A percentile compares a stretch with the other conserved stretches of the same genome.
Evolutionary conservation across 208 protist species (phyloP).

Genomic region (Angomonas ambiguus): DNA sequence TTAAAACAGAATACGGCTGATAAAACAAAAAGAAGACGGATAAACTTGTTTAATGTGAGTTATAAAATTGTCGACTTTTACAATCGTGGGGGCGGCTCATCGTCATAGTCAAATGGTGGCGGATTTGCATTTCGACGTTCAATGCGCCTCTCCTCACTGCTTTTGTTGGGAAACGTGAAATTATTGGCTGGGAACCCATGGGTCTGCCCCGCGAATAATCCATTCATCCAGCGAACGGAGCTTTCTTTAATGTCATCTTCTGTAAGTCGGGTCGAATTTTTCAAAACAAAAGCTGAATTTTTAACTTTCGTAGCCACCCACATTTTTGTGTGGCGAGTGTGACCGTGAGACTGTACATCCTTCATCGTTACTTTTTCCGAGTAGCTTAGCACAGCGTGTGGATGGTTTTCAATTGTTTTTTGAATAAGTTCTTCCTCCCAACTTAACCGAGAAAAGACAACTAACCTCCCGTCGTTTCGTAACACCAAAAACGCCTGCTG

Average conservation of each 20-base stretch:
- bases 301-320: constrained; percentile 58
- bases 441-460: constrained; percentile 57
- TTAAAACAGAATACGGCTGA: neutral
- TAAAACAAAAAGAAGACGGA: neutral
- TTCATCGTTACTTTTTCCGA: constrained; percentile 48
- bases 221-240: constrained; percentile 69
- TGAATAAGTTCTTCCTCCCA: constrained; percentile 83
- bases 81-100: constrained; percentile 20
- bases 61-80: neutral
- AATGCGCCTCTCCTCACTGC: constrained; percentile 41
- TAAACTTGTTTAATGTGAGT: neutral
- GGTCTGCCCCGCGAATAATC: constrained; percentile 74
- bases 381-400: constrained; percentile 79
- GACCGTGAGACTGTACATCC: constrained; percentile 55
- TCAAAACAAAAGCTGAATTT: constrained; percentile 59
- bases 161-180: constrained; percentile 71
- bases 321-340: constrained; percentile 82
- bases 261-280: constrained; percentile 57
- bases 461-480: constrained; percentile 63
- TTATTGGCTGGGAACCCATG: constrained; percentile 85
- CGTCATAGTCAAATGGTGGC: constrained; percentile 61
- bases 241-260: constrained; percentile 67
- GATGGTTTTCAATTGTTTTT: constrained; percentile 52
- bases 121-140: constrained; percentile 34
- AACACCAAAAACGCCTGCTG: constrained; percentile 69